Percentiles rank a stretch among this genome's conserved stretches.
Evolutionary conservation across 495 filamentous ascomycete species (phyloP).

Genomic region (Tetracladium setigerum): DNA sequence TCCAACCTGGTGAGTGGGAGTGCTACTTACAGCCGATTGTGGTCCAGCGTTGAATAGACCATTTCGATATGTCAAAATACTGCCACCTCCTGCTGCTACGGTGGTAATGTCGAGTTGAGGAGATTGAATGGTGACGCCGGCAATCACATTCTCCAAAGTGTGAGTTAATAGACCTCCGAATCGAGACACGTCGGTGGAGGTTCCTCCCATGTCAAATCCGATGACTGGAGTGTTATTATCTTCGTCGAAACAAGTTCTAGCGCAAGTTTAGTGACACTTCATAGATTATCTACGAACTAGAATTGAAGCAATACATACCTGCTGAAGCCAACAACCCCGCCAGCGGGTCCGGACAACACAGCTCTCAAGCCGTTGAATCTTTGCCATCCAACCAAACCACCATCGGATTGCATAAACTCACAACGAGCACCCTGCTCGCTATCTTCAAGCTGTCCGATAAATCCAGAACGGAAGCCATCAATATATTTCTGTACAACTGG

Average conservation of each 20-base stretch:
- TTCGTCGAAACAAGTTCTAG: conserved; percentile 24
- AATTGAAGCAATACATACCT: background rate
- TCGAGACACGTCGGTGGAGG: conserved; percentile 71
- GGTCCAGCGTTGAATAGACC: conserved; percentile 34
- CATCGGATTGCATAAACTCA: conserved; percentile 37
- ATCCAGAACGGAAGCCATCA: conserved; percentile 33
- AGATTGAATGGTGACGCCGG: conserved; percentile 25
- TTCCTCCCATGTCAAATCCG: conserved; percentile 93
- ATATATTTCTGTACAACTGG: conserved; percentile 26
- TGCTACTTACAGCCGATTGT: conserved; percentile 20
- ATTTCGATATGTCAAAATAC: conserved; percentile 29
- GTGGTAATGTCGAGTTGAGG: conserved; percentile 31
- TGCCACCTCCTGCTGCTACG: conserved; percentile 37
- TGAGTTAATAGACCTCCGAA: conserved; percentile 27
- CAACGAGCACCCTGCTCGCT: conserved; percentile 31
- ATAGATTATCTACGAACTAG: conserved; percentile 32
- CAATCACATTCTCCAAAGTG: conserved; percentile 25
- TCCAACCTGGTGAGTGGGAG: too few relatives aligned
- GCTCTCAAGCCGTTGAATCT: conserved; percentile 54
- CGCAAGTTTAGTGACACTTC: conserved; percentile 40
- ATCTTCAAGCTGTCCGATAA: conserved; percentile 42
- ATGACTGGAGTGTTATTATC: conserved; percentile 81
- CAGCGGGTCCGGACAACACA: conserved; percentile 53
- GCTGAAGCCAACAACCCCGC: conserved; percentile 33
- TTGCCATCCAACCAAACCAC: conserved; percentile 68